Evolutionary conservation across 1,139 yeast species (phyloP).

Genomic region (Saccharomycopsis crataegensis): DNA sequence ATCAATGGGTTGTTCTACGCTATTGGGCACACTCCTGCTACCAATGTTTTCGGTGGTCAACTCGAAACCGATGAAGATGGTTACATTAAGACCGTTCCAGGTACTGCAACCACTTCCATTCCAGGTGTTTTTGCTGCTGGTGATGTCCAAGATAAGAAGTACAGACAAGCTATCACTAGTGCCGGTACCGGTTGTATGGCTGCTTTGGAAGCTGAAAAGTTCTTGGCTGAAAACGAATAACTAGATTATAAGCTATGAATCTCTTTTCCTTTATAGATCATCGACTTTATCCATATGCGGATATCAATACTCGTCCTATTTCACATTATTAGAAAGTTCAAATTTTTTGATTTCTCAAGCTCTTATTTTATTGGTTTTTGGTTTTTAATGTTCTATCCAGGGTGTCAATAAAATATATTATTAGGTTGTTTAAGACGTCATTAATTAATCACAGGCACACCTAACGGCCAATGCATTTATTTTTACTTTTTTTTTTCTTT

Average conservation of each 20-base stretch:
- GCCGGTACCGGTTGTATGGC: constrained; percentile 99
- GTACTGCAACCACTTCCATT: constrained; percentile 79
- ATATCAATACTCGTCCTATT: not conserved
- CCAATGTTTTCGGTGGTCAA: constrained; percentile 69
- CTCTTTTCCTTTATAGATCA: not conserved
- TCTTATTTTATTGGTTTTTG: too few species aligned
- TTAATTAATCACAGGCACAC: too few species aligned
- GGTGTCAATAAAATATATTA: too few species aligned
- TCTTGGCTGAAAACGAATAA: constrained; percentile 60
- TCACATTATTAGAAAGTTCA: not conserved
- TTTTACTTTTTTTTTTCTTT: too few species aligned
- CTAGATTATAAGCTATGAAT: not conserved
- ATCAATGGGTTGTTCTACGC: constrained; percentile 96
- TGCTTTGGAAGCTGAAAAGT: constrained; percentile 89
- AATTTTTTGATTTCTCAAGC: not conserved
- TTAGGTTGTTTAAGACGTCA: too few species aligned
- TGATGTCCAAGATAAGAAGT: constrained; percentile 94
- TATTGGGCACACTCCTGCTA: constrained; percentile 96
- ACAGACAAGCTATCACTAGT: constrained; percentile 98
- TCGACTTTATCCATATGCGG: not conserved
- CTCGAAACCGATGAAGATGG: constrained; percentile 82
- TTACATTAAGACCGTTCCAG: constrained; percentile 82
- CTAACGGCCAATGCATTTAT: too few species aligned
- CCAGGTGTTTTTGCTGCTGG: constrained; percentile 97
- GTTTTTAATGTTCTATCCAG: too few species aligned